These are phyloP conservation scores for Paramecium octaurelia DNA, from an alignment of 73 alveolate genomes.

Conservation along the genomic window DNA sequence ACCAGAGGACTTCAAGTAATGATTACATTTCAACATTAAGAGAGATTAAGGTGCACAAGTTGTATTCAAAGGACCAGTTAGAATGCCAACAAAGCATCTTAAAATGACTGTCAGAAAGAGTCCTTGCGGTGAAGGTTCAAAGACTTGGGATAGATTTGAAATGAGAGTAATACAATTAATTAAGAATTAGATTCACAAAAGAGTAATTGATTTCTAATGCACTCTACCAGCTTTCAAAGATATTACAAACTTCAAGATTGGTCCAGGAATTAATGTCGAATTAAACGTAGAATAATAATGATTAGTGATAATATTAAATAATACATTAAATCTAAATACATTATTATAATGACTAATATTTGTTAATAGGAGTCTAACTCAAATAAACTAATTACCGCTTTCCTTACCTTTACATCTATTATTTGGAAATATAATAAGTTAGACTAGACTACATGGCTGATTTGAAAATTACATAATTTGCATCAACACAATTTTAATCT, in stretches of 20 bases:
- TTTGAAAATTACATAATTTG: too few species aligned
- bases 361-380: not conserved
- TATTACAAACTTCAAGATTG: conserved; percentile 88
- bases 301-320: not conserved
- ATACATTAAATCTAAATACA: not conserved
- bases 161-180: conserved; percentile 69
- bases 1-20: conserved; percentile 42
- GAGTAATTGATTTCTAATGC: conserved; percentile 90
- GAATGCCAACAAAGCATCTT: conserved; percentile 91
- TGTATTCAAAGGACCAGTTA: conserved; percentile 84
- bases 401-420: too few species aligned
- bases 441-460: too few species aligned
- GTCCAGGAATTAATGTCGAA: conserved; percentile 91
- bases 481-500: too few species aligned
- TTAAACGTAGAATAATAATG: conserved; percentile 60
- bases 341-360: not conserved
- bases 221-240: conserved; percentile 85
- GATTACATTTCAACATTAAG: not conserved
- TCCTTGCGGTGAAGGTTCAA: conserved; percentile 97
- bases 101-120: conserved; percentile 87
- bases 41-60: not conserved
- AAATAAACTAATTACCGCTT: not conserved
- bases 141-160: conserved; percentile 94
- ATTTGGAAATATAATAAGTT: too few species aligned
- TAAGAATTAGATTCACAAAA: conserved; percentile 76